phyloP scores from a whole-genome alignment of 1,139 yeast genomes.

The Hyphopichia pseudoburtonii region DNA sequence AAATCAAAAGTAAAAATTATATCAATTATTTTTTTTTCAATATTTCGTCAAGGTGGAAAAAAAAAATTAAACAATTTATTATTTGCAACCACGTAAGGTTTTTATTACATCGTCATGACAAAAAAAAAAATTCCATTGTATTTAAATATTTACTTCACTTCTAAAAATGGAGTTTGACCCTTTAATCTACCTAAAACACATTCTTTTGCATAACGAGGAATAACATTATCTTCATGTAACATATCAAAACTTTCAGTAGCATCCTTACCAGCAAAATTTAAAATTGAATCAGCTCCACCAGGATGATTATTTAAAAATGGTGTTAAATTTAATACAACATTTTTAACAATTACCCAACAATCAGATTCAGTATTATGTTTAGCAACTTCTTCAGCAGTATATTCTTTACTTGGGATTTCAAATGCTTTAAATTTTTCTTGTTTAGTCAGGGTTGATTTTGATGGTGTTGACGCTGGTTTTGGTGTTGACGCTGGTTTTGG shows the following conservation, averaged over 20 bases:
- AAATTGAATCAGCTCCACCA: conserved; percentile 77
- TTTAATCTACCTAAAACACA: conserved; percentile 52
- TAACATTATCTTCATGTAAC: conserved; percentile 56
- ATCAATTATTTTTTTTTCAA: no score
- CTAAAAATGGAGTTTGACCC: conserved; percentile 43
- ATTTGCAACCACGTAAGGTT: neutral
- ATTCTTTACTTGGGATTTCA: conserved; percentile 43
- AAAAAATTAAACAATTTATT: neutral
- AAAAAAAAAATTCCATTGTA: neutral
- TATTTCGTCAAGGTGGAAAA: no score
- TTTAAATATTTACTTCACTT: conserved; percentile 12
- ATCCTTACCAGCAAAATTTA: conserved; percentile 84
- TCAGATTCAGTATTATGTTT: conserved; percentile 61
- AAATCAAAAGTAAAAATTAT: no score
- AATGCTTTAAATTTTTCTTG: conserved; percentile 15
- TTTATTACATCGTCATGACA: neutral
- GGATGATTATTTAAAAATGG: conserved; percentile 80
- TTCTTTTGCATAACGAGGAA: conserved; percentile 46
- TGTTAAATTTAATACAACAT: conserved; percentile 81
- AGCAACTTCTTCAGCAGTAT: conserved; percentile 55
- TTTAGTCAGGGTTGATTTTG: conserved; percentile 4
- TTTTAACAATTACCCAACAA: conserved; percentile 88
- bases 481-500: conserved; percentile 6
- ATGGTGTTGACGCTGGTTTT: conserved; percentile 3
- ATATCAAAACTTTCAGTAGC: conserved; percentile 80